Base-by-base conservation (phyloP, 2,329 filamentous ascomycete species). In the Penicillium sp. region DNA sequence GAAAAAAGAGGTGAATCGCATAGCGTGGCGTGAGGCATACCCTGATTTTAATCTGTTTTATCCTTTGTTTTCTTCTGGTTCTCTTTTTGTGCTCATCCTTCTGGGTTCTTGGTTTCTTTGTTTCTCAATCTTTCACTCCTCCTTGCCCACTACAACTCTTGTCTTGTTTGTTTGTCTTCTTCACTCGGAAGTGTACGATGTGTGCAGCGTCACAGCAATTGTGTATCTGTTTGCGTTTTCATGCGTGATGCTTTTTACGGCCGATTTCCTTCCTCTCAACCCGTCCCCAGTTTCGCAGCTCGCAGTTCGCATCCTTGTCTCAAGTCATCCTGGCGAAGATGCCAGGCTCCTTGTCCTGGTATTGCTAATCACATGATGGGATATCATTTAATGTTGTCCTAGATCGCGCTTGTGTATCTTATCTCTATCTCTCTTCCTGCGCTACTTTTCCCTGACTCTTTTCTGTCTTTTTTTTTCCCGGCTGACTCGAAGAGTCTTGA, bases 11-110 rank as follows among this genome's bases (percentile, higher is more conserved):
- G 64, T 59, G 62, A 67, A 62, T 66, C 65, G 73, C 73, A 75
- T 75, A 75, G 73, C 73, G 72, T 73, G 71, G 72, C 71, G 72
- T 73, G 69, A 60, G 71, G 67, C 69, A 72, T 70, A 72, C 68
- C 68, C 70, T 71, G 63, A 61, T 64, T 69, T 63, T 54, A 56
- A 63, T 66, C 64, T 56, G 48, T 59, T 63, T 51, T 57, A 43
- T 55, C 59, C 60, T 60, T 56, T 57, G 54, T 60, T 48, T 59
- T 61, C 44, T 56, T 60, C 49, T 53, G 60, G 62, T 58, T 58
- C 16, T 3, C 58, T 54, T 53, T 62, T 62, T 64, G 62, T 28
- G 10, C 29, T n/a, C 19, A 8, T 24, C 19, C 34, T 42, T n/a
- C 13, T 28, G 8, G 24, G 19, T 18, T 42, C 24, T 24, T 26